Percentiles rank a stretch among this genome's conserved stretches.
These are phyloP conservation scores for Cordyceps cateniannulata DNA, from an alignment of 2,329 filamentous ascomycete genomes.

Conservation along the genomic window DNA sequence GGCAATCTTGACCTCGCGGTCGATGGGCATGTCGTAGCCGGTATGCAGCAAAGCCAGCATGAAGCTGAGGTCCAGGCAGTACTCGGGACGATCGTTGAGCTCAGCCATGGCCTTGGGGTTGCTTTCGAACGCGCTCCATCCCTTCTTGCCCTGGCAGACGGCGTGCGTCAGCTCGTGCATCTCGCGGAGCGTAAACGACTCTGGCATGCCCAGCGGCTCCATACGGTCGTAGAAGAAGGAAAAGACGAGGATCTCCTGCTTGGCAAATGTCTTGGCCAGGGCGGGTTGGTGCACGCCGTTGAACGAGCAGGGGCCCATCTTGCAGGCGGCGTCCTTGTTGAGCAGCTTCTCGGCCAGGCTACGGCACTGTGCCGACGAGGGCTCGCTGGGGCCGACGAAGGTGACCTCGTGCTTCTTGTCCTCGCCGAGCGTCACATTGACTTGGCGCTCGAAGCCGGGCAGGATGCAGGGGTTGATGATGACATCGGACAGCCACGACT, in stretches of 20 bases:
- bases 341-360: conserved; percentile 85
- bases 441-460: conserved; percentile 67
- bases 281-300: conserved; percentile 94
- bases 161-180: conserved; percentile 77
- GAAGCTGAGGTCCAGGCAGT: conserved; percentile 92
- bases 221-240: conserved; percentile 98
- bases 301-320: conserved; percentile 90
- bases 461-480: conserved; percentile 82
- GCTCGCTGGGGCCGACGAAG: conserved; percentile 76
- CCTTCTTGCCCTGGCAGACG: conserved; percentile 71
- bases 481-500: conserved; percentile 62
- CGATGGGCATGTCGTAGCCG: conserved; percentile 96
- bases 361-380: conserved; percentile 81
- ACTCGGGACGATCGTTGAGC: conserved; percentile 75
- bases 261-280: conserved; percentile 83
- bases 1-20: conserved; percentile 92
- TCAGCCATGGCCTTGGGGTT: conserved; percentile 75
- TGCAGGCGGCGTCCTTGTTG: conserved; percentile 76
- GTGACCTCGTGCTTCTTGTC: conserved; percentile 64
- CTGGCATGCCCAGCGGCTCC: conserved; percentile 92
- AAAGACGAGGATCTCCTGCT: conserved; percentile 92
- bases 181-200: conserved; percentile 87
- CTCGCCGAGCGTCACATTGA: conserved; percentile 62
- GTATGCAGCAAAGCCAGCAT: conserved; percentile 91
- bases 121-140: conserved; percentile 75